Base-by-base conservation (phyloP, 805 yeast species). In the Alloascoidea africana region DNA sequence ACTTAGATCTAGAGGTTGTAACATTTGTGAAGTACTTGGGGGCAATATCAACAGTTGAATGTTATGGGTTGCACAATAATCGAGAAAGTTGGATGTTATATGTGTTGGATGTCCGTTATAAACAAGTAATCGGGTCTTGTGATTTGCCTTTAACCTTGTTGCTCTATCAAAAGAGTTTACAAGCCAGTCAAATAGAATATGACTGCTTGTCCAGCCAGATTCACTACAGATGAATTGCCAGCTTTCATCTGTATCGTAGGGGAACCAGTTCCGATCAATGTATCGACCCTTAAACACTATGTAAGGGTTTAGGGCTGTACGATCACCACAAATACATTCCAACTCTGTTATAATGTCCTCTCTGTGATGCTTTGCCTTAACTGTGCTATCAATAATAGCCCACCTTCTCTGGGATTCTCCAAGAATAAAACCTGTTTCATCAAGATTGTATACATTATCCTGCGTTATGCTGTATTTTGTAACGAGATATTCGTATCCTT, bases 101-200 rank as follows among this genome's bases (percentile, higher is more conserved):
- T 23, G 30, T 23, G 30, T 23, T 23, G 30, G 30, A 23, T 23
- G 30, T 8, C 30, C 30, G n/a, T 23, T 23, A 23, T 23, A 23
- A 23, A 23, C n/a, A 8, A 23, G n/a, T 8, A 23, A n/a, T 23
- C 30, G 8, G 8, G 30, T 8, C n/a, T 23, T 23, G 8, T 8
- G n/a, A 23, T 23, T 23, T 23, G 8, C n/a, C n/a, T 23, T 23
- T 8, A 8, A 23, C n/a, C 30, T 23, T 23, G 30, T 23, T 23
- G 8, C n/a, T 23, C n/a, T 23, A 23, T 23, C 30, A 23, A 23
- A 23, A 8, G 30, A 23, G n/a, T 23, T 23, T 8, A 23, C 30
- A 8, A 23, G n/a, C 30, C 30, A 23, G n/a, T 23, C 30, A 23
- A 8, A 23, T 8, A 23, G 8, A 8, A 23, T 23, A 23, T 23